phyloP scores from a whole-genome alignment of 2,329 filamentous ascomycete species.

The Calonectria pseudoreteaudii region DNA sequence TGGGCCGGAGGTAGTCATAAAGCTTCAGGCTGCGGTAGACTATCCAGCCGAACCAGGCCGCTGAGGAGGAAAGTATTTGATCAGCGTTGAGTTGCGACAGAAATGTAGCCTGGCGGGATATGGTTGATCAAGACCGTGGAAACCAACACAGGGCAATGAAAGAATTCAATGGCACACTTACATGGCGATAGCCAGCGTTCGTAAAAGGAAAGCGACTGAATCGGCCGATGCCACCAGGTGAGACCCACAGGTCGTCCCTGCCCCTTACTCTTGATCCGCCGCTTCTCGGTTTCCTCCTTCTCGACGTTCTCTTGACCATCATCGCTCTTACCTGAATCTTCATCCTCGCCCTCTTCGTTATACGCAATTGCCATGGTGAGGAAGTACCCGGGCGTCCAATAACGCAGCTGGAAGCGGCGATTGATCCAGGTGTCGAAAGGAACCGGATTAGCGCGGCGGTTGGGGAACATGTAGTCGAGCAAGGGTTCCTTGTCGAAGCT shows the following conservation, averaged over 20 bases:
- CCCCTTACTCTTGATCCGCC: not conserved
- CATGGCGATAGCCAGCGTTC: constrained; percentile 48
- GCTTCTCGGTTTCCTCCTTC: not conserved
- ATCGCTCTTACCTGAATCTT: not conserved
- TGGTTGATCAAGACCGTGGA: not conserved
- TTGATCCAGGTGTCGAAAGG: constrained; percentile 36
- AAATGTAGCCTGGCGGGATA: not conserved
- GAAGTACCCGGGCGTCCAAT: constrained; percentile 48
- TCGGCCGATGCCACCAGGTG: constrained; percentile 50
- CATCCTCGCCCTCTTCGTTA: constrained; percentile 18
- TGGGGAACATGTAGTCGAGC: constrained; percentile 48
- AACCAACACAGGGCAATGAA: not conserved
- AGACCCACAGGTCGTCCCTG: constrained; percentile 43
- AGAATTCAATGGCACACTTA: constrained; percentile 31
- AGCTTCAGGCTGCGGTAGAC: constrained; percentile 40
- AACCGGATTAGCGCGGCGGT: constrained; percentile 32
- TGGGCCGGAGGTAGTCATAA: constrained; percentile 41
- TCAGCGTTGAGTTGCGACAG: not conserved
- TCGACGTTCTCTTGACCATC: not conserved
- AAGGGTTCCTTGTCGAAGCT: constrained; percentile 46
- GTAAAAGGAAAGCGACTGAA: constrained; percentile 38
- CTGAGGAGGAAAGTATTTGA: constrained; percentile 28
- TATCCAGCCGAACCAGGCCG: constrained; percentile 47
- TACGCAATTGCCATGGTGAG: constrained; percentile 44
- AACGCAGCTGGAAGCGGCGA: constrained; percentile 46